Evolutionary conservation across 2,329 filamentous ascomycete species (phyloP), one percentile per base, ranked within the genome.

Genomic region (Ceratocystis lukuohia): DNA sequence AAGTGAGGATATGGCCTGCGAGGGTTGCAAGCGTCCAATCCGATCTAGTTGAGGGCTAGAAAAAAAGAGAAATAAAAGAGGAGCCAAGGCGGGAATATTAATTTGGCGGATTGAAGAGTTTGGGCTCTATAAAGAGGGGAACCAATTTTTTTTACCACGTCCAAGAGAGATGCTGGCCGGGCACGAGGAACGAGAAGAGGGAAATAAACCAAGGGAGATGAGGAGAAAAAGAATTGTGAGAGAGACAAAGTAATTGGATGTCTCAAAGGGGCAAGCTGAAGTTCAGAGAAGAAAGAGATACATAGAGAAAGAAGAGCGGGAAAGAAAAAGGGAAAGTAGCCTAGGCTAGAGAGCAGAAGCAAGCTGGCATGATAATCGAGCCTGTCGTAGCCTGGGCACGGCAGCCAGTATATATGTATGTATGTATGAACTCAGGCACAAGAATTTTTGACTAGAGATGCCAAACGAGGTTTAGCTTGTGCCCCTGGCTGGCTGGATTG

Each of bases 381-480:
- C 8, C 10, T 41, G 10, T 15, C 4, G 37, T 15, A 41, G 37
- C 37, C 44, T 61, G 64, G 64, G 64, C 57, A 61, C 41, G 5
- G 2, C 44, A 53, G 53, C 44, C 57, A 28, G 41, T 66, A 63
- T 66, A 66, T 28, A 33, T 62, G 41, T 22, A 20, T 66, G 59
- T 62, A 61, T 66, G 59, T 62, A 61, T 61, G 64, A 64, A 67
- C 33, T 62, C 59, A 46, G 56, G 65, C 45, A 56, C 46, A 57
- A 22, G 50, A 17, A 59, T 41, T 30, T 28, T 25, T 30, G 61
- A 45, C 46, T 62, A 30, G 17, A 66, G 44, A 63, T 66, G 37
- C 65, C 65, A 66, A 66, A 66, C 45, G 53, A 48, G 61, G 66
- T 67, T 63, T 66, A 66, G 65, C 46, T 56, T 50, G 25, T 63